Conservation (phyloP, 306 rosid species). For the Vicia sativa region DNA sequence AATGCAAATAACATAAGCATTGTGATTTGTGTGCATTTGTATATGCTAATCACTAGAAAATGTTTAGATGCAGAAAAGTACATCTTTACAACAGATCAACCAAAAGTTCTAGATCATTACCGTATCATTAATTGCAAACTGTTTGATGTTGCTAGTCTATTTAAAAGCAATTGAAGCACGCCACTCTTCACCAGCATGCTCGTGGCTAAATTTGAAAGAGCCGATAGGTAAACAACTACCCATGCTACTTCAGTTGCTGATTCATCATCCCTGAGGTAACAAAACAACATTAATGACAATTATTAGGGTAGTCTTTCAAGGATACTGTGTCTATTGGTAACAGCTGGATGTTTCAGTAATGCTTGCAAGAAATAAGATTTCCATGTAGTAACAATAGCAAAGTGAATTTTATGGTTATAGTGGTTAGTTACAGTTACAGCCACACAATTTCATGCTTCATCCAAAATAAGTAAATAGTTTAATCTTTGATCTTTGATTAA, state of each 20-base stretch:
- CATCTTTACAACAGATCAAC: conserved; percentile 18
- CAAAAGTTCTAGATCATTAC: conserved; percentile 47
- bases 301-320: conserved; percentile 31
- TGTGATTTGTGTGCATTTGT: conserved; percentile 17
- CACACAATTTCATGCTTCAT: conserved; percentile 34
- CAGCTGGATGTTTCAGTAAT: conserved; percentile 26
- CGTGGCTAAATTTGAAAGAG: conserved; percentile 84
- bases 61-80: conserved; percentile 13
- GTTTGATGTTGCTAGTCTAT: conserved; percentile 74
- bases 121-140: conserved; percentile 86
- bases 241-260: conserved; percentile 95
- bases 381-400: conserved; percentile 19
- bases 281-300: conserved; percentile 31
- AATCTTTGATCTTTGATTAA: conserved; percentile 1
- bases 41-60: conserved; percentile 28
- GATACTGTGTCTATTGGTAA: conserved; percentile 24
- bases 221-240: conserved; percentile 93
- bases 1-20: conserved; percentile 10
- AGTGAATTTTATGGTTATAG: conserved; percentile 25
- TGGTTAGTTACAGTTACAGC: conserved; percentile 17
- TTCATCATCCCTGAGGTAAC: conserved; percentile 80
- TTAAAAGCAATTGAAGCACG: conserved; percentile 76
- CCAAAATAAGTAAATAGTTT: conserved; percentile 15
- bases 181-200: conserved; percentile 75
- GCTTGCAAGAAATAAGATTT: conserved; percentile 36